Evolutionary conservation across 805 yeast species (phyloP).

Genomic region (Blastobotrys americana): DNA sequence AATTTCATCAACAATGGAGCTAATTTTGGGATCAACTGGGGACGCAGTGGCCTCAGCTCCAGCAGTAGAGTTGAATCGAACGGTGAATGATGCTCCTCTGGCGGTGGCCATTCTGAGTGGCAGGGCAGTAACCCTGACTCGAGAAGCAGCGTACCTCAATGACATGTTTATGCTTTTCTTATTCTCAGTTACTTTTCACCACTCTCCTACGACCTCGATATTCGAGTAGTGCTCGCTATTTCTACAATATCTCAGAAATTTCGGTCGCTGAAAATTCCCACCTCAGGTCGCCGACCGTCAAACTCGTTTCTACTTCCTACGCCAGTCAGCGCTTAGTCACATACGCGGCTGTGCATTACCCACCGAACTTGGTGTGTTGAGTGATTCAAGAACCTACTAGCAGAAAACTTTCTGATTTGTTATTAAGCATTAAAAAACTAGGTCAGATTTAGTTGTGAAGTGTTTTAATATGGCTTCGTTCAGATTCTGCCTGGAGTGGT

Average conservation of each 20-base stretch:
- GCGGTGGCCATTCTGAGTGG: not conserved
- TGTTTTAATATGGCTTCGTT: conserved; percentile 79
- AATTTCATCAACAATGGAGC: conserved; percentile 82
- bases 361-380: too few relatives aligned
- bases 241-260: too few relatives aligned
- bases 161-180: too few relatives aligned
- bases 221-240: too few relatives aligned
- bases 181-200: too few relatives aligned
- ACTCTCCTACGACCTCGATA: too few relatives aligned
- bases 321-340: too few relatives aligned
- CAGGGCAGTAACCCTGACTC: conserved; percentile 1
- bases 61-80: conserved; percentile 37
- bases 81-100: conserved; percentile 7
- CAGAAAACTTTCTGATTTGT: not conserved
- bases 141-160: conserved; percentile 5
- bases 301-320: too few relatives aligned
- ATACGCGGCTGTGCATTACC: conserved; percentile 1
- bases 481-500: conserved; percentile 87
- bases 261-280: too few relatives aligned
- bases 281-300: too few relatives aligned
- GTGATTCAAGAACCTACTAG: too few relatives aligned
- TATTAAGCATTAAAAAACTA: not conserved
- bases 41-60: conserved; percentile 33
- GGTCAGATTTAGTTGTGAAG: too few relatives aligned
- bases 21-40: conserved; percentile 75